phyloP scores from a whole-genome alignment of 1,139 yeast species.

The Scheffersomyces segobiensis region DNA sequence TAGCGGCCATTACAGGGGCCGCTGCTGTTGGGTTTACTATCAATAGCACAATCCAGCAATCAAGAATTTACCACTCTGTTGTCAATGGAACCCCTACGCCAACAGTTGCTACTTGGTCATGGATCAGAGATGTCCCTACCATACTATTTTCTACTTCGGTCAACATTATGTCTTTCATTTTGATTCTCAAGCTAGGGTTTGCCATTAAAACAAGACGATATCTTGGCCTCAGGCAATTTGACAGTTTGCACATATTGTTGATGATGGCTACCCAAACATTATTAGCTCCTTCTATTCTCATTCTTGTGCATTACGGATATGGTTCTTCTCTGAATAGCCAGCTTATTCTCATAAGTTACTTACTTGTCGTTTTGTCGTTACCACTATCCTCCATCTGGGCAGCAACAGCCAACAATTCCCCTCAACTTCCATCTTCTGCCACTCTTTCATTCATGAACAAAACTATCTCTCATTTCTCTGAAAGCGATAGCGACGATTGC shows the following conservation, averaged over 20 bases:
- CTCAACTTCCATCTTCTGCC: conserved; percentile 24
- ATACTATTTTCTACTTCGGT: conserved; percentile 72
- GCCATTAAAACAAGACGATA: conserved; percentile 74
- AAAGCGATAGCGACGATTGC: conserved; percentile 2
- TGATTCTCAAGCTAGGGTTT: conserved; percentile 58
- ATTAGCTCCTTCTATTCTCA: conserved; percentile 70
- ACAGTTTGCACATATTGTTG: conserved; percentile 73
- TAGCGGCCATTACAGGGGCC: conserved; percentile 46
- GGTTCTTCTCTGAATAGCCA: conserved; percentile 12
- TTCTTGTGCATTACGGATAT: conserved; percentile 49
- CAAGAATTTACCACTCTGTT: conserved; percentile 14
- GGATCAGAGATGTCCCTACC: conserved; percentile 51
- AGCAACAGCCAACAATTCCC: conserved; percentile 49
- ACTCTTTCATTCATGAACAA: conserved; percentile 20
- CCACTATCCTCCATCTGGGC: conserved; percentile 94
- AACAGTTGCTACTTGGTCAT: conserved; percentile 4
- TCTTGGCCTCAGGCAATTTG: conserved; percentile 80
- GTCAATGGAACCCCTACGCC: conserved; percentile 4
- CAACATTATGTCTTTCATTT: conserved; percentile 57
- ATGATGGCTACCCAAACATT: conserved; percentile 85
- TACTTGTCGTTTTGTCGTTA: conserved; percentile 57
- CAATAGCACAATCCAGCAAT: conserved; percentile 23
- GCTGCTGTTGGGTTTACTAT: conserved; percentile 58
- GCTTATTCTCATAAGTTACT: conserved; percentile 23
- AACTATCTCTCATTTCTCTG: conserved; percentile 5